phyloP scores from a whole-genome alignment of 176 grass and related monocot genomes.

The Themeda triandra region DNA sequence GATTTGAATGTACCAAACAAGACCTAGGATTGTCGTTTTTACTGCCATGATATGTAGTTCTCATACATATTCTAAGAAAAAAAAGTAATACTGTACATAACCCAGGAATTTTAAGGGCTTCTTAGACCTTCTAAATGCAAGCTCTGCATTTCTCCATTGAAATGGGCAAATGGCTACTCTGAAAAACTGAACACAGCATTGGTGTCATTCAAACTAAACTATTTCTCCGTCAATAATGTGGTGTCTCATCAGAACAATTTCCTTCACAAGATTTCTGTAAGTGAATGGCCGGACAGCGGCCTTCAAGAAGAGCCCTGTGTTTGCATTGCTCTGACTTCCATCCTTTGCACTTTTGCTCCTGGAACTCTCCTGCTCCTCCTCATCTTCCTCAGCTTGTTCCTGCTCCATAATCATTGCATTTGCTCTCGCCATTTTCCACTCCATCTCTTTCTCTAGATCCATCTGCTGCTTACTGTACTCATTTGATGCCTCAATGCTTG shows the following conservation, averaged over 20 bases:
- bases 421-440: conserved; percentile 17
- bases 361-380: conserved; percentile 22
- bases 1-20: neutral
- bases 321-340: conserved; percentile 26
- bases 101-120: neutral
- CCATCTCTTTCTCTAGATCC: conserved; percentile 33
- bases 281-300: conserved; percentile 75
- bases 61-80: neutral
- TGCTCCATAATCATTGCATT: conserved; percentile 27
- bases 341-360: conserved; percentile 13
- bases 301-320: conserved; percentile 59
- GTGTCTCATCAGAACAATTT: conserved; percentile 87
- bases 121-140: conserved; percentile 9
- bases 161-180: conserved; percentile 12
- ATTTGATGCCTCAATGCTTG: conserved; percentile 44
- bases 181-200: neutral
- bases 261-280: conserved; percentile 91
- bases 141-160: neutral
- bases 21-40: neutral
- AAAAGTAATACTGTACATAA: conserved; percentile 12
- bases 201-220: conserved; percentile 20
- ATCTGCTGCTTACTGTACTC: conserved; percentile 38
- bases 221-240: conserved; percentile 83
- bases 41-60: neutral
- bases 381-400: conserved; percentile 44